Base-by-base conservation (phyloP, 1,284 basidiomycete genomes). In the Gastroboletus turbinatus region DNA sequence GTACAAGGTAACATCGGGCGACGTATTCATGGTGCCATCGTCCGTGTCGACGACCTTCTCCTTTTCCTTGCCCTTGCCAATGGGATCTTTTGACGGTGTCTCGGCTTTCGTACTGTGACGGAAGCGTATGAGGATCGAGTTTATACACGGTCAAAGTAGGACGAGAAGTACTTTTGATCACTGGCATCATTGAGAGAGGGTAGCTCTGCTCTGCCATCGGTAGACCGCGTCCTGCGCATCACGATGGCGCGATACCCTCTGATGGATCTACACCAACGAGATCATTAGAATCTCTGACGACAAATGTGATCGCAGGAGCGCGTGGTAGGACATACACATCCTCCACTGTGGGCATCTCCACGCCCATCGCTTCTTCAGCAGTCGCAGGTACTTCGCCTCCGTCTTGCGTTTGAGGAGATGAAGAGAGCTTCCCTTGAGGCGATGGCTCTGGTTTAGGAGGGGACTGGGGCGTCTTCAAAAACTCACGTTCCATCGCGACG, bases 401-500 rank as follows among this genome's bases (percentile, higher is more conserved):
- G 5, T 17, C 21, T 21, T 21, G 21, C 16, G 32, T 23, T 10
- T 8, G 3, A 40, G 21, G 21, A 40, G 45, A 9, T 8, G 43
- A 29, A 23, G 30, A 7, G 14, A 6, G 17, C 6, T 45, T 48
- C 1, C 0, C 23, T 33, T 21, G 52, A 25, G 36, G 32, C 23
- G 19, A 19, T 11, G 23, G 1, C 7, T 38, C 5, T 5, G 47
- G 46, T 14, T n/a, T n/a, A 25, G 50, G 14, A 43, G 25, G 48
- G 21, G 39, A n/a, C n/a, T n/a, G n/a, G n/a, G n/a, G n/a, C n/a
- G n/a, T n/a, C n/a, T n/a, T n/a, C n/a, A n/a, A 30, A 39, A 65
- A 65, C 0, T 57, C 60, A 1, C 56, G 64, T 21, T 53, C 56
- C 66, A 68, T 67, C 35, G 48, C 7, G 45, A 19, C 9, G 48